Evolutionary conservation across 1,139 yeast species (phyloP), one percentile per base, ranked within the genome.

Genomic region (Yamadazyma atlantica): DNA sequence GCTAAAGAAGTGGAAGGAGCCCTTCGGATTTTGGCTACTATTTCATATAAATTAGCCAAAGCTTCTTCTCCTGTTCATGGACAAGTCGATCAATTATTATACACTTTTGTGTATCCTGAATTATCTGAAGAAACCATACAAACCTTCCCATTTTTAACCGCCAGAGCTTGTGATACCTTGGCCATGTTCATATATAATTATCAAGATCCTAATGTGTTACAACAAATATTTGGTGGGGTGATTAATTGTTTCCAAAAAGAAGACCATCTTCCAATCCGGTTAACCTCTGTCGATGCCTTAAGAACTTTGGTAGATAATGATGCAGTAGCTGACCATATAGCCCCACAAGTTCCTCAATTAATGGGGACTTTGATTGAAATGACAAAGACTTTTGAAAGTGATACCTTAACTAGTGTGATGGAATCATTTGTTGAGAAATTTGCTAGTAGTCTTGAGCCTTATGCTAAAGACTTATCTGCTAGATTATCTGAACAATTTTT

Each of bases 141-240:
- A 9, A 54, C 53, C 19, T 55, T 62, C 22, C 75, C 76, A 16
- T 77, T 75, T 73, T 62, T 77, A 40, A 70, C 77, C 28, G 78
- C 80, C 2, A 63, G 81, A 50, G 79, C 81, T 14, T 75, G 80
- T 54, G 81, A 75, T 47, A 73, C 79, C 9, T 54, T 76, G 38
- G 75, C 80, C 4, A 62, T 73, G 59, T 70, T 73, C 40, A 63
- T 66, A 46, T 56, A 58, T 35, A 58, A 60, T 28, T 75, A 69
- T 45, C 49, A 57, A 21, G 77, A 74, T 44, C 55, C 57, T 36
- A 54, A 61, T 32, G 62, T 73, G 3, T 62, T 75, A 44, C 69
- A 70, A 41, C 64, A 63, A 16, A 62, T 75, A 18, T 75, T 70
- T 55, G 67, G 68, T 39, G 75, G 68, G 3, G 65, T 73, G 21